Evolutionary conservation across 768 basidiomycete genomes (phyloP), one percentile per base, ranked within the genome.

Genomic region (Cystobasidium onofrii): DNA sequence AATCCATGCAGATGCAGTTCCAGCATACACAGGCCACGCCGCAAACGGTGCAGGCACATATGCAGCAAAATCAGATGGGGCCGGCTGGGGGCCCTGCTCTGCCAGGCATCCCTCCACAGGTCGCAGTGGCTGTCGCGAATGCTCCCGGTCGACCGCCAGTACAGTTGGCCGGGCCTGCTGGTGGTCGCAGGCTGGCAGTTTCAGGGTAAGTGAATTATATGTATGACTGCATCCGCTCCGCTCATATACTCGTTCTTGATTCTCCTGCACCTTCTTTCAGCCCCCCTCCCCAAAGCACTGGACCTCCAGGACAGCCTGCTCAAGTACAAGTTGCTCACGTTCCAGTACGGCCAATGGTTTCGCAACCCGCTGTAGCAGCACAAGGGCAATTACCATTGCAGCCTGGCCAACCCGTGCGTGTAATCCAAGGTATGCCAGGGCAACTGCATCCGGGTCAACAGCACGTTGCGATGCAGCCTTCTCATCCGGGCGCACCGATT

Each of bases 141-240:
- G 57, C 57, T 39, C 57, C 31, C n/a, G 39, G 39, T 6, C 6
- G 39, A 39, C 39, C 39, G 6, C 27, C 63, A 31, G 63, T 20
- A 63, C 61, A 27, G 25, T 34, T 64, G 3, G 33, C 57, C 31
- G 63, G 63, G 41, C 9, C 63, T 64, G 63, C 34, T 13, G 63
- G 7, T 18, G 27, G 36, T 31, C 31, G 63, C 13, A 34, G 63
- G 17, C 29, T 36, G 9, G 63, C 63, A 17, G 43, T 64, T 12
- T 44, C 63, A 25, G 63, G 63, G 63, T 64, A 64, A 44, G 63
- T 18, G n/a, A 50, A 9, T 43, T 18, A 9, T 7, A 43, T 43
- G 18, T 9, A 9, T 7, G 18, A 43, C 9, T 9, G 18, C 9
- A 9, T 9, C 9, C 41, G 18, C 46, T 50, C 20, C 12, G 46